Percentiles rank a stretch among this genome's conserved stretches.
Evolutionary conservation across 2,329 filamentous ascomycete genomes (phyloP).

Genomic region (Samsoniella hepiali): DNA sequence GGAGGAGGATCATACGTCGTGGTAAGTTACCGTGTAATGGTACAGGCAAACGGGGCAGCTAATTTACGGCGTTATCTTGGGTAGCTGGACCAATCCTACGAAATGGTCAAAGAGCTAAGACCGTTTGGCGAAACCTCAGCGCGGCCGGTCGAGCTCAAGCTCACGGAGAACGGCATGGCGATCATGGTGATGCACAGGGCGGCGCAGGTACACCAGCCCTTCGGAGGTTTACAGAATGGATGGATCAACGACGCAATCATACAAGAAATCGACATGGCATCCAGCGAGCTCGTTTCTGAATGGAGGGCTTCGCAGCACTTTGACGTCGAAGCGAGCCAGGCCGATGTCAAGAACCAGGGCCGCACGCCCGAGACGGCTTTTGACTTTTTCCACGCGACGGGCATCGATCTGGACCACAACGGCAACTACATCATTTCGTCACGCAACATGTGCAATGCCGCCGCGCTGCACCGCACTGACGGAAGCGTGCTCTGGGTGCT

Average conservation of each 20-base stretch:
- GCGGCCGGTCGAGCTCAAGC: slow-evolving; percentile 38
- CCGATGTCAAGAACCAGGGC: slow-evolving; percentile 23
- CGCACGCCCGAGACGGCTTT: slow-evolving; percentile 33
- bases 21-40: slow-evolving; percentile 28
- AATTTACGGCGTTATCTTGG: not conserved
- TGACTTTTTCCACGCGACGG: slow-evolving; percentile 59
- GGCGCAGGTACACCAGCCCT: slow-evolving; percentile 25
- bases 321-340: slow-evolving; percentile 20
- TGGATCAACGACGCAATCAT: slow-evolving; percentile 36
- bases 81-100: slow-evolving; percentile 32
- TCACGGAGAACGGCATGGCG: slow-evolving; percentile 39
- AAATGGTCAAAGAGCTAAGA: slow-evolving; percentile 27
- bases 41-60: not conserved
- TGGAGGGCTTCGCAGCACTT: slow-evolving; percentile 37
- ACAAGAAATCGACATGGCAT: slow-evolving; percentile 49
- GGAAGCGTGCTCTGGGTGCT: slow-evolving; percentile 45
- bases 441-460: slow-evolving; percentile 46
- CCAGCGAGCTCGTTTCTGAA: slow-evolving; percentile 46
- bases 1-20: slow-evolving; percentile 46
- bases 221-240: slow-evolving; percentile 24
- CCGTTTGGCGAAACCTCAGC: slow-evolving; percentile 26
- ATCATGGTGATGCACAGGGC: slow-evolving; percentile 39
- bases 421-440: slow-evolving; percentile 53
- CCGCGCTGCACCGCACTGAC: slow-evolving; percentile 38
- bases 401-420: slow-evolving; percentile 48